A percentile compares a stretch with the other conserved stretches of the same genome.
Conservation (phyloP, 2,329 filamentous ascomycete species). For the Cladorrhinum sp. region DNA sequence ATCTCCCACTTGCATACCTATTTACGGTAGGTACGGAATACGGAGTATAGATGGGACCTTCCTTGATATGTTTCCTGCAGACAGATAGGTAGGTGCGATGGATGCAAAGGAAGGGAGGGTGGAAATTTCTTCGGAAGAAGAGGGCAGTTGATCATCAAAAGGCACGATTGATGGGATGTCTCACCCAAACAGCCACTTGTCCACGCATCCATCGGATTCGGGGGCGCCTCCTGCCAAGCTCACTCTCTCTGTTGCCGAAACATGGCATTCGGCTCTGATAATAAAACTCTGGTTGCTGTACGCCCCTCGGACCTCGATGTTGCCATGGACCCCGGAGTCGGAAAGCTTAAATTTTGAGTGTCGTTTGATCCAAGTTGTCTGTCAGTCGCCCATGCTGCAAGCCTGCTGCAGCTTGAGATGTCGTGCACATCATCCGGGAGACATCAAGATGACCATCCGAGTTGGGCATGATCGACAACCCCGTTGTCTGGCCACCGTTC, state of each 20-base stretch:
- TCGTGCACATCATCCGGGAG: not conserved
- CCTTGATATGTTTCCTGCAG: not conserved
- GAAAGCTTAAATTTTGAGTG: not conserved
- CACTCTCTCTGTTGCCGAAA: not conserved
- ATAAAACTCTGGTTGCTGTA: not conserved
- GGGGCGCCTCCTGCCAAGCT: not conserved
- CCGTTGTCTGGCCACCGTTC: not conserved
- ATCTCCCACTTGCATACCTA: not conserved
- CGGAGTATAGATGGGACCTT: not conserved
- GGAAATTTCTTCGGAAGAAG: not conserved
- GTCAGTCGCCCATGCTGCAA: not conserved
- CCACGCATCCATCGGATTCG: not conserved
- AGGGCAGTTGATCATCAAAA: not conserved
- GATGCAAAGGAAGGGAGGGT: not conserved
- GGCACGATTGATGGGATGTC: not conserved
- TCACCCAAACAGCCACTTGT: not conserved
- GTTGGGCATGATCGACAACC: not conserved
- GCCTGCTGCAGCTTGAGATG: not conserved
- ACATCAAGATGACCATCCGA: not conserved
- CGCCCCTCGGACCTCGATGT: not conserved
- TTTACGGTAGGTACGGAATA: not conserved
- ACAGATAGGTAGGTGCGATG: too few relatives aligned
- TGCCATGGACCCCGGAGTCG: not conserved
- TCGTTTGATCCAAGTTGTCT: not conserved
- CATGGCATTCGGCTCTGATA: not conserved